phyloP scores from a whole-genome alignment of 345 rosid genomes.

The Mallotus nudiflorus region DNA sequence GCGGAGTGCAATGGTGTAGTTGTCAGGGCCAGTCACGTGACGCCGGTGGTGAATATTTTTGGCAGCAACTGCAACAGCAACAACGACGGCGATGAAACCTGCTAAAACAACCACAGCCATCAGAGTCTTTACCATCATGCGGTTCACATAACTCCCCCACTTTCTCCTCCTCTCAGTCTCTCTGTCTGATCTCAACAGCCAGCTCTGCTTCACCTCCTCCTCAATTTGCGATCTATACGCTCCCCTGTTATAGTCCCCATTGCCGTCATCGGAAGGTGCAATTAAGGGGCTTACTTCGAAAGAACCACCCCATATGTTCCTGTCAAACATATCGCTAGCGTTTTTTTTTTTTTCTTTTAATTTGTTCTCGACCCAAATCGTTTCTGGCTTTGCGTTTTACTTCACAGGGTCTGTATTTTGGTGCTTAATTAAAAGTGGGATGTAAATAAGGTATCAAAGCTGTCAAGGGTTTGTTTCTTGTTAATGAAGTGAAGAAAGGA shows the following conservation, averaged over 20 bases:
- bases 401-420: not conserved
- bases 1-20: slow-evolving; percentile 84
- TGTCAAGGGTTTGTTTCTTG: not conserved
- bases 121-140: slow-evolving; percentile 72
- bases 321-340: not conserved
- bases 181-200: slow-evolving; percentile 69
- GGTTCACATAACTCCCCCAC: slow-evolving; percentile 67
- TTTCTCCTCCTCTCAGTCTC: slow-evolving; percentile 66
- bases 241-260: slow-evolving; percentile 45
- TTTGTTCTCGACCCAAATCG: too few relatives aligned
- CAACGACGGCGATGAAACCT: slow-evolving; percentile 62
- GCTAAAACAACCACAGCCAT: slow-evolving; percentile 53
- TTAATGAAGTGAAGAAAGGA: not conserved
- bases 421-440: not conserved
- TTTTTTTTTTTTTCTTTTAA: not conserved
- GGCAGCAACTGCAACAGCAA: not conserved
- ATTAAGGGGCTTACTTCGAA: slow-evolving; percentile 74
- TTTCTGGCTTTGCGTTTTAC: not conserved
- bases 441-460: not conserved
- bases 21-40: slow-evolving; percentile 55
- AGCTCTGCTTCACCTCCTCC: slow-evolving; percentile 97
- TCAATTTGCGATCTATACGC: slow-evolving; percentile 29
- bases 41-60: slow-evolving; percentile 56
- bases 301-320: slow-evolving; percentile 74
- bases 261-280: slow-evolving; percentile 73